Evolutionary conservation across 768 basidiomycete genomes (phyloP).

Genomic region (Leccinum subtestaceum): DNA sequence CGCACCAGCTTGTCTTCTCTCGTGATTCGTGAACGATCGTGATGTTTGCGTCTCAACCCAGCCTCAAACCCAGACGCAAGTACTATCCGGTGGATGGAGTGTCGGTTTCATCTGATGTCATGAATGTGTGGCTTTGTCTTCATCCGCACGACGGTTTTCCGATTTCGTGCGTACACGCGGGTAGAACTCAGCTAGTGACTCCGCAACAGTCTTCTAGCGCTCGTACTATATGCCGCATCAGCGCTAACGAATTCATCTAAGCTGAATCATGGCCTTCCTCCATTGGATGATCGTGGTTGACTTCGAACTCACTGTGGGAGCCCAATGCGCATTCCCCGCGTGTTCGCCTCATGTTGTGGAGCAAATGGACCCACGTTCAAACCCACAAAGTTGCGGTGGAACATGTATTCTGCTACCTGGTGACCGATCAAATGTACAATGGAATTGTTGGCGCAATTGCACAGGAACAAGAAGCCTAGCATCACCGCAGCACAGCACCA

Average conservation of each 20-base stretch:
- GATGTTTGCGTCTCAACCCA: not conserved
- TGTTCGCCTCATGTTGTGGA: not conserved
- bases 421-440: too few relatives aligned
- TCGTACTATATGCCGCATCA: too few relatives aligned
- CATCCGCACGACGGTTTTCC: too few relatives aligned
- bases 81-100: too few relatives aligned
- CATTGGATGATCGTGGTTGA: too few relatives aligned
- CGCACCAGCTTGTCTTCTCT: not conserved
- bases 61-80: not conserved
- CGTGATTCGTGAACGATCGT: not conserved
- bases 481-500: not conserved
- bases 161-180: too few relatives aligned
- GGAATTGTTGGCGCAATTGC: not conserved
- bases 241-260: too few relatives aligned
- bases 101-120: not conserved
- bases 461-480: not conserved
- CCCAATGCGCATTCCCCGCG: not conserved
- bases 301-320: not conserved
- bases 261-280: too few relatives aligned
- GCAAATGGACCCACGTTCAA: not conserved
- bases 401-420: too few relatives aligned
- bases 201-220: not conserved
- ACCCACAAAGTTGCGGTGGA: not conserved
- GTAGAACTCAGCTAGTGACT: not conserved
- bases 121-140: too few relatives aligned